Conservation (phyloP, 305 asterid genomes). For the Withania somnifera region DNA sequence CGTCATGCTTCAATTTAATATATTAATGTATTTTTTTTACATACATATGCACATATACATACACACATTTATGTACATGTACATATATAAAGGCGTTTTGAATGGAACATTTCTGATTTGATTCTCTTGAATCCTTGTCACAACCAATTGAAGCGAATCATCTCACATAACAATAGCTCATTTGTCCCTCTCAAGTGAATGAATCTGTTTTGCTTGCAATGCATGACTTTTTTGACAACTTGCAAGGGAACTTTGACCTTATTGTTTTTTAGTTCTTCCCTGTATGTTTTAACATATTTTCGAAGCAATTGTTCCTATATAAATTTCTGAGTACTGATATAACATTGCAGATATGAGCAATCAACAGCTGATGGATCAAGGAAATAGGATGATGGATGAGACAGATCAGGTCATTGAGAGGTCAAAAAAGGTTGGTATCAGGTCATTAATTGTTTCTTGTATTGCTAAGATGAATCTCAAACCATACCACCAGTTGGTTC, state of each 20-base stretch:
- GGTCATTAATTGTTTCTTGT: neutral
- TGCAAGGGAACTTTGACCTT: neutral
- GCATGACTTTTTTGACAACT: neutral
- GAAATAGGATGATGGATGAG: slow-evolving; percentile 87
- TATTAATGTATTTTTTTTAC: neutral
- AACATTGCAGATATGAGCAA: slow-evolving; percentile 72
- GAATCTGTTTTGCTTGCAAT: neutral
- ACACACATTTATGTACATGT: neutral
- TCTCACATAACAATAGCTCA: neutral
- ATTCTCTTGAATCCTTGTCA: neutral
- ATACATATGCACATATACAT: neutral
- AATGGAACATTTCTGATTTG: neutral
- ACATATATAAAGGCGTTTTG: neutral
- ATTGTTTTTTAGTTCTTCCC: neutral
- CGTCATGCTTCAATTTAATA: neutral
- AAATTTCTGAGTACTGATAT: slow-evolving; percentile 10
- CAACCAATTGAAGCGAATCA: neutral
- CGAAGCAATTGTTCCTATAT: neutral
- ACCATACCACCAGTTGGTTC: neutral
- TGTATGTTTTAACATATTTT: neutral
- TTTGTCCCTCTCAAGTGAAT: neutral
- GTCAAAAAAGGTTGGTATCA: slow-evolving; percentile 57
- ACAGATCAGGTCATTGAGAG: slow-evolving; percentile 89
- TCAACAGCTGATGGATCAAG: slow-evolving; percentile 78
- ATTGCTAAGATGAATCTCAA: neutral